A percentile compares a stretch with the other conserved stretches of the same genome.
These are phyloP conservation scores for Crithidia mellificae DNA, from an alignment of 208 protist genomes.

Conservation along the genomic window DNA sequence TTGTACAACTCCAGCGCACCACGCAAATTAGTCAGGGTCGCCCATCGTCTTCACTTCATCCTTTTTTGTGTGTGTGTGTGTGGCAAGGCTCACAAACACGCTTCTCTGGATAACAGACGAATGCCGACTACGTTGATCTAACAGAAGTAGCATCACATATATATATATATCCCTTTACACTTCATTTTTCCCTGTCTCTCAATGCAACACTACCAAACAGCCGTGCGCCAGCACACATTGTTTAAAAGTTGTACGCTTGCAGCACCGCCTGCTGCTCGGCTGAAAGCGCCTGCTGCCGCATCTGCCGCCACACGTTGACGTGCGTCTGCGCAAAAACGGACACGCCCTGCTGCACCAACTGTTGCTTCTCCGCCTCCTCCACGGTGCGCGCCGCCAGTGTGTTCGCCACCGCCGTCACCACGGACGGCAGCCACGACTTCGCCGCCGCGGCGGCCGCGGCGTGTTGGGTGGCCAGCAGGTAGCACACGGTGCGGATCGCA, in stretches of 20 bases:
- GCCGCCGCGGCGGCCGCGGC: conserved; percentile 27
- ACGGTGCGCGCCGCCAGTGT: conserved; percentile 52
- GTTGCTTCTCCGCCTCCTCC: conserved; percentile 51
- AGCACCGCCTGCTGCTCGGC: conserved; percentile 43
- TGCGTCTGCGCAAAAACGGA: conserved; percentile 32
- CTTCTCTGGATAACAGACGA: too few relatives aligned
- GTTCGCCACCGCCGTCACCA: conserved; percentile 44
- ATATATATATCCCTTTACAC: too few relatives aligned
- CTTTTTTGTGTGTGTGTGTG: too few relatives aligned
- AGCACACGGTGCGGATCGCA: conserved; percentile 50
- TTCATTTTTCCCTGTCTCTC: too few relatives aligned
- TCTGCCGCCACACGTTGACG: conserved; percentile 39
- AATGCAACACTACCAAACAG: too few relatives aligned
- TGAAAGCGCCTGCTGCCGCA: conserved; percentile 31
- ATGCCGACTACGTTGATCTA: too few relatives aligned
- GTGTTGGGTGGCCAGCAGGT: conserved; percentile 36
- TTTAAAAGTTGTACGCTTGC: conserved; percentile 35
- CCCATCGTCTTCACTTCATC: too few relatives aligned
- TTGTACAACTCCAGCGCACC: too few relatives aligned
- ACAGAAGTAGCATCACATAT: too few relatives aligned
- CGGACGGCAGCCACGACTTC: conserved; percentile 37
- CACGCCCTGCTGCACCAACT: conserved; percentile 43
- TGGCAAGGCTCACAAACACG: too few relatives aligned
- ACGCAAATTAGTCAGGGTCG: too few relatives aligned
- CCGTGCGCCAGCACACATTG: neutral